Conservation (phyloP, 2,329 filamentous ascomycete species). For the Scopulariopsis brevicaulis region DNA sequence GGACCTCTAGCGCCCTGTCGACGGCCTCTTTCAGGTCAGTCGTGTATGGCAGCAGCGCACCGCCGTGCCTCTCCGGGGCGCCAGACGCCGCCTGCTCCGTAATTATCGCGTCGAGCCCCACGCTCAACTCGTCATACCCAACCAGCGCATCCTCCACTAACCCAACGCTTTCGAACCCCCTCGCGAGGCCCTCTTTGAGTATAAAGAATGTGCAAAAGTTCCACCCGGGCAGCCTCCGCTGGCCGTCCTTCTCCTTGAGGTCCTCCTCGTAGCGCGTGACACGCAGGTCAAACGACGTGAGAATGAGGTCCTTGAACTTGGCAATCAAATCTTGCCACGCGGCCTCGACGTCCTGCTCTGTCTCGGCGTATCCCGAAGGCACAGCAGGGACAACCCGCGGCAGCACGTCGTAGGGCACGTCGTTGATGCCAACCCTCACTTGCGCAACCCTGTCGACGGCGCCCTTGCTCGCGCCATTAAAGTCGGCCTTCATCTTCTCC, state of each 20-base stretch:
- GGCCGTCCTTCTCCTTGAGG: conserved; percentile 85
- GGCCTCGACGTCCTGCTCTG: conserved; percentile 64
- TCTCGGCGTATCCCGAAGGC: conserved; percentile 55
- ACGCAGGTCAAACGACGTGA: conserved; percentile 80
- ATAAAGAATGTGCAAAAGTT: conserved; percentile 99
- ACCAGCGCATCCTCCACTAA: conserved; percentile 90
- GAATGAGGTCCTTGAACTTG: conserved; percentile 78
- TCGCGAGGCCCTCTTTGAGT: conserved; percentile 85
- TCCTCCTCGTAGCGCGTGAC: conserved; percentile 96
- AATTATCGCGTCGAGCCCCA: conserved; percentile 74
- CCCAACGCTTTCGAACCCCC: conserved; percentile 92
- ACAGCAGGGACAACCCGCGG: conserved; percentile 52
- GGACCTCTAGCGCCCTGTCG: conserved; percentile 34
- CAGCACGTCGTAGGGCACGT: conserved; percentile 53
- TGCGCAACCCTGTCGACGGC: conserved; percentile 72
- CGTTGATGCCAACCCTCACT: conserved; percentile 64
- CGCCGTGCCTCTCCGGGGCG: conserved; percentile 54
- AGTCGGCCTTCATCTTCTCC: conserved; percentile 84
- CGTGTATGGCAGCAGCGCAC: conserved; percentile 60
- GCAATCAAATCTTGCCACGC: conserved; percentile 76
- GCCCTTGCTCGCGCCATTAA: conserved; percentile 65
- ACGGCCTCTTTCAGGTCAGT: conserved; percentile 57
- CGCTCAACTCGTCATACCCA: conserved; percentile 86
- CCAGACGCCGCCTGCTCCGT: conserved; percentile 56
- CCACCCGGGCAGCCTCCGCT: conserved; percentile 83